Evolutionary conservation across 352 stramenopile genomes (phyloP), one percentile per base, ranked within the genome.

Genomic region (Nothophytophthora sp.): DNA sequence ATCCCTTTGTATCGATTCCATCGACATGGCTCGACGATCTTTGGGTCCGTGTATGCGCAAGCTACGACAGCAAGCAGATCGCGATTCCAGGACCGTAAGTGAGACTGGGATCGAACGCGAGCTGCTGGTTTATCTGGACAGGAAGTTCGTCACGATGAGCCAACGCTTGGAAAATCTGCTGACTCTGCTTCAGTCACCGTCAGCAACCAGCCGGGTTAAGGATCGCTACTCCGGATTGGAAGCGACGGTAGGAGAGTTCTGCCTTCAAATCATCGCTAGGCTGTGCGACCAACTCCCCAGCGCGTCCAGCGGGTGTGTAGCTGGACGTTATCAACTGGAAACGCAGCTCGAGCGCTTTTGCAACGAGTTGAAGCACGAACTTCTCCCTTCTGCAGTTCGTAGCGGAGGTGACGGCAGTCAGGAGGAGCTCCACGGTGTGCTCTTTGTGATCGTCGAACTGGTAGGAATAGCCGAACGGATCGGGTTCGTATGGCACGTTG

Each of bases 201-300:
- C 28, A 41, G 20, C 18, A 9, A n/a, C 5, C 3, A 25, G 7
- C 37, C 32, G 12, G 11, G 9, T 8, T 30, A 20, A 32, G 32
- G 40, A 19, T 27, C 38, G 7, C 32, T 61, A 40, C 30, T 41
- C 52, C 23, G 2, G n/a, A 4, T 54, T 87, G 30, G 78, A 89
- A 36, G 39, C 55, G 0, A 52, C 86, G 20, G 16, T 87, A n/a
- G 74, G 66, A 3, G 71, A 73, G 7, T 89, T 86, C 41, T 83
- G 73, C 38, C 33, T 89, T 30, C 70, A 89, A 23, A 68, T 75
- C 7, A 37, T 89, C 38, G 48, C 60, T 9, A 62, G 63, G 19
- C 54, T 87, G 4, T 87, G 72, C 40, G 71, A 79, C 30, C 73
- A 84, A 36, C 68, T 89, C 32, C 70, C 73, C 40, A 42, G 51